A percentile compares a stretch with the other conserved stretches of the same genome.
phyloP scores from a whole-genome alignment of 2,329 filamentous ascomycete species.

The Fusarium succisae region DNA sequence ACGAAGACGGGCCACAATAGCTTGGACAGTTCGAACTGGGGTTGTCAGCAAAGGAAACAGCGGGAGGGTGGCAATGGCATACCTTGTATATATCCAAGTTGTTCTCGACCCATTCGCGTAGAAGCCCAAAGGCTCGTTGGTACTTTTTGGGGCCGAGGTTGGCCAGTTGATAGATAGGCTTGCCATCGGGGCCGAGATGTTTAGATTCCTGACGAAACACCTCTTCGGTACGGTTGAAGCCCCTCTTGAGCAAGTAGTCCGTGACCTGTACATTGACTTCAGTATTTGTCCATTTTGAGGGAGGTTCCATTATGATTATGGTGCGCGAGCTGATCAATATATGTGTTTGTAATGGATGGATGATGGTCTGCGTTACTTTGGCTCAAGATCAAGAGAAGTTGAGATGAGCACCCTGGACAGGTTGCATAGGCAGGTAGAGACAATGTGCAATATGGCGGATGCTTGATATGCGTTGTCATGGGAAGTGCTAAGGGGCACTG shows the following conservation, averaged over 20 bases:
- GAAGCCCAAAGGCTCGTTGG: constrained; percentile 74
- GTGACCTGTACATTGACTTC: constrained; percentile 66
- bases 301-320: neutral
- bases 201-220: constrained; percentile 91
- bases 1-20: constrained; percentile 94
- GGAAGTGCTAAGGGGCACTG: neutral
- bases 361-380: neutral
- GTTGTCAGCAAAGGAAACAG: constrained; percentile 27
- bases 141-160: constrained; percentile 82
- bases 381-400: neutral
- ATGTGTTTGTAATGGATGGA: neutral
- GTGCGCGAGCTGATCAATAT: neutral
- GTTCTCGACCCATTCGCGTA: constrained; percentile 88
- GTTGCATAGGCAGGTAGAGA: neutral
- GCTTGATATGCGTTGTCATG: neutral
- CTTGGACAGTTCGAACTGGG: constrained; percentile 83
- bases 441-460: neutral
- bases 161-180: constrained; percentile 75
- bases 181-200: constrained; percentile 81
- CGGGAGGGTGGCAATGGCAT: constrained; percentile 31
- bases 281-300: neutral
- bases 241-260: constrained; percentile 95
- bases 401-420: neutral
- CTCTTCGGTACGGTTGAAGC: constrained; percentile 91
- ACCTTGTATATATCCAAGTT: constrained; percentile 95